Base-by-base conservation (phyloP, 805 yeast species). In the Metschnikowia picachoensis region DNA sequence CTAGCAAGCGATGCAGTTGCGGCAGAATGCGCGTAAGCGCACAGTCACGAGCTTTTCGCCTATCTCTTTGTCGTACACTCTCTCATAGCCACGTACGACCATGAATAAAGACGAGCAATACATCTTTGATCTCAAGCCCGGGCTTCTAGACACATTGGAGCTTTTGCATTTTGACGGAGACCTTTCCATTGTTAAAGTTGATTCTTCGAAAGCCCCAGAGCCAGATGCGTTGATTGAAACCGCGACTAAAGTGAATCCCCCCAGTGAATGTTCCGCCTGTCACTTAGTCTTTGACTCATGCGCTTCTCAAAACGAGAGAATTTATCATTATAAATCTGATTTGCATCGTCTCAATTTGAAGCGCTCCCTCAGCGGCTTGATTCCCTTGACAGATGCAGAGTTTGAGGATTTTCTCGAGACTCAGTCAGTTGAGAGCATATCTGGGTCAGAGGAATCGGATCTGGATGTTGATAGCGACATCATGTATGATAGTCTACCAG, bases 301-400 rank as follows among this genome's bases (percentile, higher is more conserved):
- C 7, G 48, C 44, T 8, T 27, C 47, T 9, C 51, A 39, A 12
- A 37, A 37, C 9, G 58, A 52, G 15, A 37, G 47, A 27, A 68
- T 72, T 47, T 62, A 58, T 3, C 86, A 82, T 55, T 82, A 74
- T 62, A 80, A 78, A 55, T 69, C 82, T 0, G 87, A 82, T 55
- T 68, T 74, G 17, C 82, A 84, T 56, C 70, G 79, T 33, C 72
- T 73, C 57, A 87, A 87, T 58, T 51, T 78, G 43, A 83, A 82
- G 59, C 68, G 91, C 44, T 60, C 67, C 9, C 54, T 77, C 28
- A 64, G 65, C 33, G 75, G 76, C 0, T 64, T 78, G 39, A 60
- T 68, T 0, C 67, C 78, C 0, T 60, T 85, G 14, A 64, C 74
- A 3, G 86, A 78, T 51, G 75, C 64, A 3, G 81, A 83, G 57